Evolutionary conservation across 139 green algal genomes (phyloP).

Genomic region (Astrephomene gubernaculifera): DNA sequence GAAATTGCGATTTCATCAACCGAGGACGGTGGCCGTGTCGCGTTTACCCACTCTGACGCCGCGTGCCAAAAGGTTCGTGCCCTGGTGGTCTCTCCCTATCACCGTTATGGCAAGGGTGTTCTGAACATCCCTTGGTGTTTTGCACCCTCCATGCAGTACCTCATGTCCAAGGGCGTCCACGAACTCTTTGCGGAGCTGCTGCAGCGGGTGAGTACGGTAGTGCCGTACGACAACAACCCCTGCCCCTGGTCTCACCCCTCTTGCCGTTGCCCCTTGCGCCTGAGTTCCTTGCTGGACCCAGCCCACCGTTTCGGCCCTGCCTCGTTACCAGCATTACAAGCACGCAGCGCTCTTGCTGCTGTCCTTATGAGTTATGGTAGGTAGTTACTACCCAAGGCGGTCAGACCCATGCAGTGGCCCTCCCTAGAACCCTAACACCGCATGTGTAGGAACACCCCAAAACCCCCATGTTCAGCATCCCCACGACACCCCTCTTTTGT

Average conservation of each 20-base stretch:
- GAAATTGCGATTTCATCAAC: not conserved
- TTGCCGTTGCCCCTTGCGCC: no score
- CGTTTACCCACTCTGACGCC: not conserved
- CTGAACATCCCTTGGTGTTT: not conserved
- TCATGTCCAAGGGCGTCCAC: constrained; percentile 7
- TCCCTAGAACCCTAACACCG: no score
- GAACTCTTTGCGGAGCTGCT: constrained; percentile 16
- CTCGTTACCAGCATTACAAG: no score
- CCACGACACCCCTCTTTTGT: not conserved
- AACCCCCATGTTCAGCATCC: no score
- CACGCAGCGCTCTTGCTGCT: no score
- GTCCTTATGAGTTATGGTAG: no score
- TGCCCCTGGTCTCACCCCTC: not conserved
- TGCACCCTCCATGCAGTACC: constrained; percentile 9
- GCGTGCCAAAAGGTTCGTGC: constrained; percentile 7
- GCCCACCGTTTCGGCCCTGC: no score
- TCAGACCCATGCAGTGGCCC: no score
- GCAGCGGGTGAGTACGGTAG: not conserved
- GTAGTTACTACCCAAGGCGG: no score
- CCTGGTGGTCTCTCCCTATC: no score
- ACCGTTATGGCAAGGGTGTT: not conserved
- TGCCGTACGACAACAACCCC: not conserved
- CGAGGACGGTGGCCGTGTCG: constrained; percentile 3
- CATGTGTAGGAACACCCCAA: no score
- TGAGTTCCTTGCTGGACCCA: no score